Evolutionary conservation across 1,139 yeast genomes (phyloP).

Genomic region (Scheffersomyces segobiensis): DNA sequence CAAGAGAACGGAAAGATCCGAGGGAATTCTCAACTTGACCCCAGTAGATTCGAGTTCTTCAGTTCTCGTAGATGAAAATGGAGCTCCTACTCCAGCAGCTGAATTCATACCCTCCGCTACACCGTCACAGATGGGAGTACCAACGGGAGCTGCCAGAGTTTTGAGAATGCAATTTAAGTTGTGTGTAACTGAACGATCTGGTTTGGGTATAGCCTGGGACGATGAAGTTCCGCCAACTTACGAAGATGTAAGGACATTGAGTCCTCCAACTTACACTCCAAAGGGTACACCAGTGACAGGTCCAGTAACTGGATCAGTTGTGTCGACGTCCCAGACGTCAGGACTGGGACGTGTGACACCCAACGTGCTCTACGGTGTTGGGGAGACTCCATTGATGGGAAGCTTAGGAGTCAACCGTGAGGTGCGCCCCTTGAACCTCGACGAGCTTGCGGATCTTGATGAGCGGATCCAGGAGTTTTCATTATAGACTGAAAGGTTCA

Average conservation of each 20-base stretch:
- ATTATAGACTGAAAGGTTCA: conserved; percentile 10
- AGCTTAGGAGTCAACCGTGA: conserved; percentile 19
- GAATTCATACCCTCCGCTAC: neutral
- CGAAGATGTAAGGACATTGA: conserved; percentile 73
- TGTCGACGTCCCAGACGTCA: conserved; percentile 9
- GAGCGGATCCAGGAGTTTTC: conserved; percentile 38
- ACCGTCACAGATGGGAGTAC: conserved; percentile 58
- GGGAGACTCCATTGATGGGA: conserved; percentile 38
- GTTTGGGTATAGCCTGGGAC: conserved; percentile 97
- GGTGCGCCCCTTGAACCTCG: conserved; percentile 20
- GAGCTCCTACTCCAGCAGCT: neutral
- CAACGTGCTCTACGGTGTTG: conserved; percentile 45
- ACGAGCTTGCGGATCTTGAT: conserved; percentile 31
- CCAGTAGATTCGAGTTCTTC: conserved; percentile 17
- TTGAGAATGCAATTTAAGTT: conserved; percentile 91
- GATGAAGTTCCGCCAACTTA: conserved; percentile 98
- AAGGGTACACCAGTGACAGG: conserved; percentile 15
- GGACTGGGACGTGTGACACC: conserved; percentile 30
- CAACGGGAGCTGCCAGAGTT: conserved; percentile 95
- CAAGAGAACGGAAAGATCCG: conserved; percentile 10
- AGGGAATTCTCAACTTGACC: conserved; percentile 12
- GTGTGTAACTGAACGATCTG: conserved; percentile 82
- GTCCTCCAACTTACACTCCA: conserved; percentile 77
- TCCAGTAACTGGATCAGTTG: conserved; percentile 21
- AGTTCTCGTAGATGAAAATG: neutral